Evolutionary conservation across 2,329 filamentous ascomycete species (phyloP), one percentile per base, ranked within the genome.

Genomic region (Alternaria angustiovoidea): DNA sequence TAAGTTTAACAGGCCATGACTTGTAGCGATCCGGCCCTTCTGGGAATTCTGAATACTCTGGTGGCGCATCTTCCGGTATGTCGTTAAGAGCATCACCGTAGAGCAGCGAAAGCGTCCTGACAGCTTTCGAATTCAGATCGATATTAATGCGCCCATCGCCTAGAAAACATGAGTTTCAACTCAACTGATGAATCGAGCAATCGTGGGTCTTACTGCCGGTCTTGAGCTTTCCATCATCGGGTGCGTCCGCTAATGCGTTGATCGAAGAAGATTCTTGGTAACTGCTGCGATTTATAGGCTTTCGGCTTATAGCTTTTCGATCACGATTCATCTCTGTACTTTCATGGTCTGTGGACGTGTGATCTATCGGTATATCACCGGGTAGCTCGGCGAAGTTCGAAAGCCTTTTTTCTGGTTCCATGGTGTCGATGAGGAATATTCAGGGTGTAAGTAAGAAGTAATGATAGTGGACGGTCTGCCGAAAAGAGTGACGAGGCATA

Each of bases 1-100:
- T 86, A 22, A 86, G 71, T 5, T 32, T 43, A 9, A 53, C 12
- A 11, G 39, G 38, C 51, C 51, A 53, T 3, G 38, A 53, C 6
- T 34, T 34, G 2, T 39, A 39, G 32, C 20, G 34, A 26, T n/a
- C 8, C 14, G 36, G 14, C 4, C 32, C 32, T 0, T 8, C 48
- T 14, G 34, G 34, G 5, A 51, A 7, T 28, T 41, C 48, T 11
- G 48, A 51, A 26, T 51, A 51, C 11, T 24, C 32, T 18, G 48
- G 48, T 41, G 36, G 34, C 14, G 48, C 32, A 16, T 51, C 48
- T 20, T 51, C 48, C 14, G 48, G 39, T 36, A 34, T 16, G 22
- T 36, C 51, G 18, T 44, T 39, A 16, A 22, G 18, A 41, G 22
- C 6, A 38, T 24, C 12, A 26, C 22, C 41, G 28, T 62, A 62